Base-by-base conservation (phyloP, 2,329 filamentous ascomycete genomes). In the Aspergillus amoenus region DNA sequence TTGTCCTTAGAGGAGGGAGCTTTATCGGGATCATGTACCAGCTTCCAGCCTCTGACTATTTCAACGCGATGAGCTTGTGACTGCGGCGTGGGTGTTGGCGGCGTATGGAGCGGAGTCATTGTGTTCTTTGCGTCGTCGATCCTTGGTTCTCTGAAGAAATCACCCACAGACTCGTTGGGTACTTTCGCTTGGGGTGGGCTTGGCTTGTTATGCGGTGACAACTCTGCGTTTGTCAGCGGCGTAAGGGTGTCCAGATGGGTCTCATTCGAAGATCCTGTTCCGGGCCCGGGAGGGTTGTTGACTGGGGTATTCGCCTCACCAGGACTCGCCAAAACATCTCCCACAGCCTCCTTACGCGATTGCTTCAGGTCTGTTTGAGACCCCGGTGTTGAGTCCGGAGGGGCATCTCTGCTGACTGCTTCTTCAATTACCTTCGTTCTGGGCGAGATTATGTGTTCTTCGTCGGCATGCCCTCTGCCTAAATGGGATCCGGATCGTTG, bases 241-340 rank as follows among this genome's bases (percentile, higher is more conserved):
- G 87, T 89, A 52, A 87, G 76, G 60, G 81, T 82, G 71, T 81
- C 79, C 61, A 70, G 61, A 22, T 79, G 78, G 61, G 79, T 73
- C 63, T 82, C 81, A 70, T 82, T 80, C 73, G 82, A 75, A 66
- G 82, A 83, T 70, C 82, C 76, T 71, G 84, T 84, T 67, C 79
- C 71, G 66, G 78, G 72, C 62, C 79, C 77, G 65, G 78, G 77
- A 66, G 80, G 78, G 74, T 86, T 90, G 76, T 90, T 89, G 63
- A 88, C 80, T 54, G 90, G 91, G 44, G 88, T 91, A 50, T 82
- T 82, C 53, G 86, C 84, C 76, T 87, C 91, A 56, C 83, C 81
- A 69, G 89, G 91, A 75, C 86, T 90, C 56, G 87, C 84, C 50
- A 89, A 92, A 67, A 85, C 88, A 65, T 87, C 82, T 61, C 85